Evolutionary conservation across 495 filamentous ascomycete species (phyloP), one percentile per base, ranked within the genome.

Genomic region (Penicillium salamii): DNA sequence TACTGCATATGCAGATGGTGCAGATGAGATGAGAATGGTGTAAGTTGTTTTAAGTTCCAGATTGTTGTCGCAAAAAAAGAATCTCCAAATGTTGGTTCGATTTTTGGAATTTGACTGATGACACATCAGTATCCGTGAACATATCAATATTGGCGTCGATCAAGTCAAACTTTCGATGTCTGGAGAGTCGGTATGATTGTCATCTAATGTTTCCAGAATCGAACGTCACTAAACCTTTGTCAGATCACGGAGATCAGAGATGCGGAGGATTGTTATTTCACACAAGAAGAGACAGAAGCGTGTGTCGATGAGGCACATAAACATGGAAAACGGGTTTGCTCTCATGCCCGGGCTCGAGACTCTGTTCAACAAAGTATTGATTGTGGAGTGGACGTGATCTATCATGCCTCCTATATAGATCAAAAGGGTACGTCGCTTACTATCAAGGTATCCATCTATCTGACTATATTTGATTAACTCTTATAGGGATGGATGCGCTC

Each of bases 91-190:
- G n/a, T n/a, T n/a, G n/a, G n/a, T n/a, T n/a, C n/a, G n/a, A n/a
- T n/a, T n/a, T n/a, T n/a, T n/a, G n/a, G 47, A 78, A 44, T 19
- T 11, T 28, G 7, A 20, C 48, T 50, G 24, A 50, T 23, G 35
- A 6, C 2, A 44, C 2, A 33, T 26, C 23, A 54, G 52, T 5
- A 74, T 78, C 24, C 64, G 73, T 20, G 61, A 71, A 19, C 70
- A 77, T 57, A 55, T 70, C 17, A 54, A 63, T 4, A 24, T 79
- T 2, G 77, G 77, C 4, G 69, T 78, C 0, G 77, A 80, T 49
- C 72, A 78, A 35, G 66, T 80, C 48, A 80, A 80, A 53, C 62
- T 80, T 23, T 69, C 63, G 21, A 79, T 80, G 73, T 74, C 73
- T 5, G 77, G 77, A 6, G 75, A 78, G 54, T 62, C 71, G 42